Evolutionary conservation across 805 yeast species (phyloP), one percentile per base, ranked within the genome.

Genomic region (Lachancea fermentati): DNA sequence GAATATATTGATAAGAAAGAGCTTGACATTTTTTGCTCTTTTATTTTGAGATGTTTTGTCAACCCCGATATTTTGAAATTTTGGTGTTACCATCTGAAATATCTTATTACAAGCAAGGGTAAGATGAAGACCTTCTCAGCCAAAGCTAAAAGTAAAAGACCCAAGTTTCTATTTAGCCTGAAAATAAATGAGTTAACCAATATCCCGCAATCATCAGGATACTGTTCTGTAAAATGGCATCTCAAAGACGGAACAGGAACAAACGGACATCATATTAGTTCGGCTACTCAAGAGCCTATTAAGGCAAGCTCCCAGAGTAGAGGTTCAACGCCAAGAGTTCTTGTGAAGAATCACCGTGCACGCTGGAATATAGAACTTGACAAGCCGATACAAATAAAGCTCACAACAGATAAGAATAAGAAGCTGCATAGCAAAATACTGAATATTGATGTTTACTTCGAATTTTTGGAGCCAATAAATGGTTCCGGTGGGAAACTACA

Each of bases 191-290:
- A 85, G 47, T 66, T 91, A 34, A 72, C 81, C n/a, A 89, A 89
- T 53, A 75, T 91, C 19, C 97, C 97, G 1, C 88, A 85, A 49
- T 69, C 81, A 1, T 67, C 78, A 2, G 95, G 95, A 0, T 57
- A 67, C 28, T 78, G 91, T 50, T 78, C 61, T 47, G 75, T 87
- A 14, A 78, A 79, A 43, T 73, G 89, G 73, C 68, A 67, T 32
- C 65, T 85, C 7, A 68, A 71, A 40, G 87, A 82, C 33, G 57
- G 61, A 9, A 57, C 60, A 3, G 64, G 65, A 5, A 51, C 55
- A 0, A 36, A 38, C 12, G 45, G 41, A 22, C 30, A 32, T 2
- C 11, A 42, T 14, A 37, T 43, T 5, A 30, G 34, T 57, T 58
- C 42, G 56, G 58, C 49, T 8, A 42, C 43, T 14, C 28, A n/a